Evolutionary conservation across 768 basidiomycete species (phyloP), one percentile per base, ranked within the genome.

Genomic region (Leccinum boreale): DNA sequence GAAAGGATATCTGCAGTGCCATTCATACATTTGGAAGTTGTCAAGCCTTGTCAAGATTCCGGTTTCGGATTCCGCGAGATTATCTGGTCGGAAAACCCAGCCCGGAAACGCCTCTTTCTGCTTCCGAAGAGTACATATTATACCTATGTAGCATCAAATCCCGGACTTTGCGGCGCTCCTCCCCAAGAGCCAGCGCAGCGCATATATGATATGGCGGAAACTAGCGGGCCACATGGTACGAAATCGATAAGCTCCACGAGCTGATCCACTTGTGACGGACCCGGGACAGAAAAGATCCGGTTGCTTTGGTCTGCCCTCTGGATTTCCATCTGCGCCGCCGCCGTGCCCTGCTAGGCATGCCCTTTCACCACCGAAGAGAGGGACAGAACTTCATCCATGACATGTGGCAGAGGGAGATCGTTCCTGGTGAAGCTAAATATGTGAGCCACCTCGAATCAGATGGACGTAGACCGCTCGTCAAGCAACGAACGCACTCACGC

Each of bases 141-240:
- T 31, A 31, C 39, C 39, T 19, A 35, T 49, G 15, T 46, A 56
- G 52, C 47, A 60, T 58, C 58, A 52, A 46, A 60, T 62, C 62
- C 67, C 67, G 69, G 69, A 64, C 69, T 70, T 70, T 69, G 62
- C 67, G 68, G 68, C 31, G 51, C 49, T 53, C 17, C 35, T 42
- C 42, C 50, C n/a, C 42, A 19, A 44, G 28, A 44, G 35, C 28
- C 24, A 35, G 24, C 44, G 42, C 42, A 44, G 19, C 42, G 42
- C 42, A 44, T 44, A 21, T 54, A 51, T 62, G 52, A 58, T 61
- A 45, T 8, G 11, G 44, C 66, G 68, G 62, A 50, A 66, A 66
- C 46, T 60, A 55, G 59, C 66, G 69, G 58, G 24, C 11, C 61
- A 62, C 64, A 68, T 59, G 65, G 52, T 24, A 23, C 47, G 44